Evolutionary conservation across 495 filamentous ascomycete genomes (phyloP), one percentile per base, ranked within the genome.

Genomic region (Xylaria scruposa): DNA sequence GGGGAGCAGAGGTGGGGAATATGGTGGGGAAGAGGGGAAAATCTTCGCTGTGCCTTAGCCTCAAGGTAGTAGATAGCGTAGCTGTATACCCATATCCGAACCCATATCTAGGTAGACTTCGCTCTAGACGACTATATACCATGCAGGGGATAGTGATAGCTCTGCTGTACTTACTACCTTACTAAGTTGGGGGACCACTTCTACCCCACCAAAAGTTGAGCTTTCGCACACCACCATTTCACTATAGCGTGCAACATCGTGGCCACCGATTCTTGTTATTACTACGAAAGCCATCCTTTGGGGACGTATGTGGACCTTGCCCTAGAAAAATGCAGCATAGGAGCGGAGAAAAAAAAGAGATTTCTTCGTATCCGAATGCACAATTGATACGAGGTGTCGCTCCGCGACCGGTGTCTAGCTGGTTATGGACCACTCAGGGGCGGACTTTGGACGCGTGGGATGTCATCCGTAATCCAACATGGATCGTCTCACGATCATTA

Each of bases 191-290:
- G 62, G 63, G 46, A 66, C 46, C 63, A 21, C 17, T 38, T 60
- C 58, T 38, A 51, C 63, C 63, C 63, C 63, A 53, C 63, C 31
- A 53, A 29, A 66, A 21, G 63, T 46, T 24, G 9, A 36, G 6
- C 44, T 38, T 66, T 26, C 44, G 31, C 31, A 66, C 63, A 38
- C 46, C 63, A 66, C 46, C 63, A 51, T 31, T 15, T 19, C 26
- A 58, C 31, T 42, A 38, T 49, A 51, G 17, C 26, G 24, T 49
- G 24, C 24, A 67, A 67, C 49, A 58, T 68, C 51, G 66, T 68
- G 66, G 58, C 51, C 66, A 51, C 66, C 51, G 58, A 69, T 47
- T 69, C 40, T 61, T 15, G 9, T 58, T 56, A 61, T 38, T 60
- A 47, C 54, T 59, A 49, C 56, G 9, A 46, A 36, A 31, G 29